Base-by-base conservation (phyloP, 179 eudicot species). In the Beta macrorhiza region DNA sequence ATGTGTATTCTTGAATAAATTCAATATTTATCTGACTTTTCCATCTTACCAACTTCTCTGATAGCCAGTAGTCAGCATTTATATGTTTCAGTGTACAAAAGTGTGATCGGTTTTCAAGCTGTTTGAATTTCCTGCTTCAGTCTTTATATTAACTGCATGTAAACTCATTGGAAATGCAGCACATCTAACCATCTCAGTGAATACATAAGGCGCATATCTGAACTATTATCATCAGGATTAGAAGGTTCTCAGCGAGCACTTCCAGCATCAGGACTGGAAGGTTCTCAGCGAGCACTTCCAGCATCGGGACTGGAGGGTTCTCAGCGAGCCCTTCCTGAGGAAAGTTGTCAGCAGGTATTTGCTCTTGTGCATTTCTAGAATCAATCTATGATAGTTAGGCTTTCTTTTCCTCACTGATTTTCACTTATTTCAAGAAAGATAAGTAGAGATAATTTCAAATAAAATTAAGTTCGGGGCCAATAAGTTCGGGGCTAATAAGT, bases 121-220 rank as follows among this genome's bases (percentile, higher is more conserved):
- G 61, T 25, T 44, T 74, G 52, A 49, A 42, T 45, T 5, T 64
- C 53, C 73, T 37, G 67, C 65, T 75, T 32, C 45, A n/a, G 25
- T 68, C 67, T 78, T 78, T 37, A 32, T 68, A 74, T 10, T 75
- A 68, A 80, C 42, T 8, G 29, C 37, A 20, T 80, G 9, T 19
- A 51, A 65, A 67, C 76, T 51, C n/a, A 25, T 70, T 62, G 64
- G 22, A 74, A 56, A 63, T 80, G 78, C 87, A 87, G 89, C 83
- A 87, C 77, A 17, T 87, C 83, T 45, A 87, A 82, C 82, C 84
- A 82, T 14, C 47, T 84, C 52, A 78, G 78, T 52, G 86, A 79
- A 51, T 84, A 79, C 79, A 79, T 77, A 53, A 76, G 82, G 63
- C 84, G 83, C 20, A 58, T 79, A 73, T 74, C 70, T 78, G 49